Evolutionary conservation across 2,329 filamentous ascomycete genomes (phyloP).

Genomic region (Colletotrichum godetiae): DNA sequence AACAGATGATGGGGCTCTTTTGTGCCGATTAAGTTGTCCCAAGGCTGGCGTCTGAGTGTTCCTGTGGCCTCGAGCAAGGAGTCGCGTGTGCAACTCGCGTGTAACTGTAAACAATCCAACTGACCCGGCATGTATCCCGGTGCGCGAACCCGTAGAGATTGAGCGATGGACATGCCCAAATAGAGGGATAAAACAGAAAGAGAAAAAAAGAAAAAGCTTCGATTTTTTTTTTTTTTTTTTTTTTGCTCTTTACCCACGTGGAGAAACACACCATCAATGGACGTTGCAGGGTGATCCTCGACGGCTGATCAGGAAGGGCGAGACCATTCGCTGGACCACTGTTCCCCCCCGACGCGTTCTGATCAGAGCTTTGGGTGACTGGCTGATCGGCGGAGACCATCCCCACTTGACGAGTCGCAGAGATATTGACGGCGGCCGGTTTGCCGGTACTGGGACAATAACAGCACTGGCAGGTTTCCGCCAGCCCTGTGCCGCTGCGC

Average conservation of each 20-base stretch:
- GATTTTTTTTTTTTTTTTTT: neutral
- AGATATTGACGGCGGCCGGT: constrained; percentile 9
- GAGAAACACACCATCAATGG: constrained; percentile 10
- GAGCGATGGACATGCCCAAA: neutral
- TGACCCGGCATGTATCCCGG: neutral
- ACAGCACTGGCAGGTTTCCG: neutral
- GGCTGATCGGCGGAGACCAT: constrained; percentile 11
- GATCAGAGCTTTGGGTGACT: neutral
- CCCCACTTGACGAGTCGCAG: constrained; percentile 18
- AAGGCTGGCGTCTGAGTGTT: neutral
- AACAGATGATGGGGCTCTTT: neutral
- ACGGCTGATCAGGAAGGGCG: constrained; percentile 20
- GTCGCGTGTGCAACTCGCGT: neutral
- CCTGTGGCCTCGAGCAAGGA: neutral
- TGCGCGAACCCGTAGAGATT: neutral
- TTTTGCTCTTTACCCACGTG: constrained; percentile 7
- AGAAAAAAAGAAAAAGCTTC: too few species aligned
- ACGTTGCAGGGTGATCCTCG: constrained; percentile 8
- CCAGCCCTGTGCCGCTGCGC: neutral
- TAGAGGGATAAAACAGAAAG: neutral
- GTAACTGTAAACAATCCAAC: neutral
- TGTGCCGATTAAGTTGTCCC: neutral
- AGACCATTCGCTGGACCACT: constrained; percentile 8
- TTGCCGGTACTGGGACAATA: constrained; percentile 1
- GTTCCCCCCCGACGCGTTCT: neutral